Evolutionary conservation across 331 rosid genomes (phyloP).

Genomic region (Pyrus hybrid): DNA sequence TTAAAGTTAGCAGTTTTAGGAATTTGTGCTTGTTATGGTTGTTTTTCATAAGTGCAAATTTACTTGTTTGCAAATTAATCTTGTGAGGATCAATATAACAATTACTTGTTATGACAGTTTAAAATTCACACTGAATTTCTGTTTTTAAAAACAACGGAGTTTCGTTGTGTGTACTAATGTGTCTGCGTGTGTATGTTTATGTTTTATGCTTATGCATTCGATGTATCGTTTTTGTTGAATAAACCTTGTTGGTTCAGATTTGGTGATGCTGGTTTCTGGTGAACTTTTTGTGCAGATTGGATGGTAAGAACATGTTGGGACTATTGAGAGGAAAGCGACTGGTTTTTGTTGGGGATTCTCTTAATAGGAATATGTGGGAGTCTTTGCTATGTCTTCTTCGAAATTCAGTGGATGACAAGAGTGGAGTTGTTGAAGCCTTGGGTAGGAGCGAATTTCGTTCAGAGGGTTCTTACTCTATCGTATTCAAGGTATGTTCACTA

Average conservation of each 20-base stretch:
- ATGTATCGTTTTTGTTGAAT: neutral
- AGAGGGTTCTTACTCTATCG: constrained; percentile 60
- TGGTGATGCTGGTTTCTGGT: neutral
- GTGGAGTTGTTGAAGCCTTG: constrained; percentile 52
- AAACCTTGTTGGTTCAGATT: neutral
- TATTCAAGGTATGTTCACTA: constrained; percentile 43
- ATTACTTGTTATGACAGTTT: neutral
- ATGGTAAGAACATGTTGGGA: constrained; percentile 50
- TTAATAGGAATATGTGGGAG: constrained; percentile 90
- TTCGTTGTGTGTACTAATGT: neutral
- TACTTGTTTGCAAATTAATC: neutral
- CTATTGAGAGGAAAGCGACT: constrained; percentile 61
- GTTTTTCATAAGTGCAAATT: neutral
- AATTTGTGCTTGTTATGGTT: neutral
- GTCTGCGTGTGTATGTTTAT: neutral
- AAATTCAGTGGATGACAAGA: constrained; percentile 45
- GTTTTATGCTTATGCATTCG: neutral
- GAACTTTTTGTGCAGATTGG: constrained; percentile 34
- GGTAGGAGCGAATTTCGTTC: constrained; percentile 60
- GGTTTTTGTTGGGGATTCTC: constrained; percentile 85
- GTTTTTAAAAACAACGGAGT: neutral
- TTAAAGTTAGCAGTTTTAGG: neutral
- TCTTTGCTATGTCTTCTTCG: constrained; percentile 68
- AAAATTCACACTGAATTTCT: neutral
- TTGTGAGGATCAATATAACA: neutral